Evolutionary conservation across 371 early-diverging fungal species (phyloP).

Genomic region (Apophysomyces variabilis): DNA sequence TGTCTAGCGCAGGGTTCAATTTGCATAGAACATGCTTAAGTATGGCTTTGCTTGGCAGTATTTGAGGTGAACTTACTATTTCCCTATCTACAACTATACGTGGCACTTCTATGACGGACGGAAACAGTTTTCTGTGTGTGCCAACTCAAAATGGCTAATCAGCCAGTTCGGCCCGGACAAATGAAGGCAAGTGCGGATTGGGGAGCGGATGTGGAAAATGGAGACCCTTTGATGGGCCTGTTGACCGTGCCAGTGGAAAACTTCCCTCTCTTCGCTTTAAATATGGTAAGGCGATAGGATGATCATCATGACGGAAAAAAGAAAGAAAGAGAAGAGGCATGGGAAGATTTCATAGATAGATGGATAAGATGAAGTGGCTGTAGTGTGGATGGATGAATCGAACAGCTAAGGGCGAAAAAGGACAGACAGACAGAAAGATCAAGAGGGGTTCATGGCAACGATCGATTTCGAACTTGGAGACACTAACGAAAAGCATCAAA

Average conservation of each 20-base stretch:
- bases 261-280: constrained; percentile 12
- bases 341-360: not conserved
- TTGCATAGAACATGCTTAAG: too few species aligned
- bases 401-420: not conserved
- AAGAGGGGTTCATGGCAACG: not conserved
- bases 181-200: not conserved
- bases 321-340: not conserved
- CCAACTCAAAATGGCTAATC: too few species aligned
- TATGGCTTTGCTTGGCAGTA: too few species aligned
- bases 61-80: too few species aligned
- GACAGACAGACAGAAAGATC: too few species aligned
- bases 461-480: constrained; percentile 2
- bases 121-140: too few species aligned
- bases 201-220: not conserved
- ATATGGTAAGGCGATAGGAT: constrained; percentile 4
- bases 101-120: too few species aligned
- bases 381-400: too few species aligned
- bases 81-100: too few species aligned
- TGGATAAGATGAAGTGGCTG: constrained; percentile 8
- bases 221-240: not conserved
- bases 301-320: not conserved
- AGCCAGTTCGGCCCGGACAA: not conserved
- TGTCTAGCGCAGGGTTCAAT: too few species aligned
- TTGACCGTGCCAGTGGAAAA: constrained; percentile 1
- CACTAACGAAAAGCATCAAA: too few species aligned